Percentiles rank a stretch among this genome's conserved stretches.
Evolutionary conservation across 2,329 filamentous ascomycete species (phyloP).

Genomic region (Fusarium sp.): DNA sequence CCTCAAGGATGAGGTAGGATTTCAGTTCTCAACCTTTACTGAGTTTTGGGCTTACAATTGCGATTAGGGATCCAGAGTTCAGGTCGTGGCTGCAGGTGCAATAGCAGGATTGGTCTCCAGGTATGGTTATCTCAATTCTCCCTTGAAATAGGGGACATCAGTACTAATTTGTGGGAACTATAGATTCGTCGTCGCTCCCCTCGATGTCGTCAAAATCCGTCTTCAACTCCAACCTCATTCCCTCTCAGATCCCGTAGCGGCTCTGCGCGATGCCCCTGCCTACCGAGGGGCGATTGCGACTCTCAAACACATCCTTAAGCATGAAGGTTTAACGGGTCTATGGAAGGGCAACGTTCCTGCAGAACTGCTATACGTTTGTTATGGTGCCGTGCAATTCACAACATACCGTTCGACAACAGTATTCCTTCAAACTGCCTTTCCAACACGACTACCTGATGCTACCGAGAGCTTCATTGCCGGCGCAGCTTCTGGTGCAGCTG

Average conservation of each 20-base stretch:
- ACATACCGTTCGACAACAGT: slow-evolving; percentile 84
- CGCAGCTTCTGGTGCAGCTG: slow-evolving; percentile 84
- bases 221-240: slow-evolving; percentile 94
- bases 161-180: slow-evolving; percentile 33
- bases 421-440: slow-evolving; percentile 69
- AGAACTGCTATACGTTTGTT: slow-evolving; percentile 93
- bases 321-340: slow-evolving; percentile 88
- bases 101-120: slow-evolving; percentile 89
- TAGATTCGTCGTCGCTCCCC: slow-evolving; percentile 92
- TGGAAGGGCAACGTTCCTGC: slow-evolving; percentile 99
- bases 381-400: slow-evolving; percentile 91
- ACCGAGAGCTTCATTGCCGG: slow-evolving; percentile 87
- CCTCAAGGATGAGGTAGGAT: slow-evolving; percentile 72
- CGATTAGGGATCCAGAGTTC: slow-evolving; percentile 67
- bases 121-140: slow-evolving; percentile 59
- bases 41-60: slow-evolving; percentile 21
- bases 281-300: slow-evolving; percentile 86
- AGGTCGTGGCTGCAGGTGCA: slow-evolving; percentile 70
- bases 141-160: background rate
- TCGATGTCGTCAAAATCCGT: slow-evolving; percentile 98
- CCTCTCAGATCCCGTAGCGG: slow-evolving; percentile 78
- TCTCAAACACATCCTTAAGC: slow-evolving; percentile 79
- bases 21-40: background rate
- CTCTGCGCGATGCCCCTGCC: slow-evolving; percentile 64
- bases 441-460: slow-evolving; percentile 70